These are phyloP conservation scores for Boletus rubescentipes DNA, from an alignment of 768 basidiomycete genomes.

Conservation along the genomic window DNA sequence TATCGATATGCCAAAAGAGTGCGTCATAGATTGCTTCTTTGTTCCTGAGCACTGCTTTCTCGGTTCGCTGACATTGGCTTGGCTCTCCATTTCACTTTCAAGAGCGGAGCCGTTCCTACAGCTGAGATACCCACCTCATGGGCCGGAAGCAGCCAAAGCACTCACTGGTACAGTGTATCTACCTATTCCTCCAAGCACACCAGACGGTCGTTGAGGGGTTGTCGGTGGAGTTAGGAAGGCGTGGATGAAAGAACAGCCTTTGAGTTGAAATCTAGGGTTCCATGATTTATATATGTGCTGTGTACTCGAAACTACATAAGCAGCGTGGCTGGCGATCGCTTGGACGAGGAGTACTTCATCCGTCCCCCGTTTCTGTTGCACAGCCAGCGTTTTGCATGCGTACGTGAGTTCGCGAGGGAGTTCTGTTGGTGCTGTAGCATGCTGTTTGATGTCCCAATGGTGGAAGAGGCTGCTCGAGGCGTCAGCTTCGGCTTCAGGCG, in stretches of 20 bases:
- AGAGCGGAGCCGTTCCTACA: slow-evolving; percentile 25
- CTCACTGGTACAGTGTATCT: slow-evolving; percentile 7
- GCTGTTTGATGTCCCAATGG: too few relatives aligned
- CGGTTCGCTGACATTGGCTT: slow-evolving; percentile 7
- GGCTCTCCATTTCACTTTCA: not conserved
- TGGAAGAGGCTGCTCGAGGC: too few relatives aligned
- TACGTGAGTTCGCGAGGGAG: too few relatives aligned
- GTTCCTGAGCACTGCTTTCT: not conserved
- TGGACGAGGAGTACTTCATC: not conserved
- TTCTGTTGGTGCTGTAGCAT: too few relatives aligned
- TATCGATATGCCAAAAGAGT: slow-evolving; percentile 61
- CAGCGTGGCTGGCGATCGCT: not conserved
- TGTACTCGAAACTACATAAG: not conserved
- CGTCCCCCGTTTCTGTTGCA: slow-evolving; percentile 5
- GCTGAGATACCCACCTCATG: slow-evolving; percentile 26
- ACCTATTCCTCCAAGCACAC: slow-evolving; percentile 18
- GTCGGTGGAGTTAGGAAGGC: not conserved
- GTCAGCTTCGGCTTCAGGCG: too few relatives aligned
- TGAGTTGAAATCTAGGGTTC: not conserved
- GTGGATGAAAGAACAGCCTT: not conserved
- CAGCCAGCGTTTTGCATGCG: too few relatives aligned
- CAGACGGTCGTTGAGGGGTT: not conserved
- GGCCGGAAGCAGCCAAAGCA: slow-evolving; percentile 13
- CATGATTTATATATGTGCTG: not conserved
- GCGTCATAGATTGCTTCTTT: slow-evolving; percentile 11